phyloP scores from a whole-genome alignment of 176 grass and related monocot genomes.

The Chrysopogon serrulatus region DNA sequence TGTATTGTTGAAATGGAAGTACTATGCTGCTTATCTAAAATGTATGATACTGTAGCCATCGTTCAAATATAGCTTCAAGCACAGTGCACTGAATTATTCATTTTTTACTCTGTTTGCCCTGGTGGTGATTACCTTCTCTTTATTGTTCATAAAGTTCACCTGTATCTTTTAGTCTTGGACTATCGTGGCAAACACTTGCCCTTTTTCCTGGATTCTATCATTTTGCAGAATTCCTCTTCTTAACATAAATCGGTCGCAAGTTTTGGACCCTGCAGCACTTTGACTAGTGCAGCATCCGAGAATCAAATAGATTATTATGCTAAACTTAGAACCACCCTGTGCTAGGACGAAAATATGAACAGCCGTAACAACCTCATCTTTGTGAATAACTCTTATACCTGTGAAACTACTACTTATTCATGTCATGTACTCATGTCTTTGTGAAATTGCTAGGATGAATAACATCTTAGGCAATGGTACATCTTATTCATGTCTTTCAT shows the following conservation, averaged over 20 bases:
- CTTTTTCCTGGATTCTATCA: not conserved
- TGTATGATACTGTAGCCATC: not conserved
- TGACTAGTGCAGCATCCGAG: not conserved
- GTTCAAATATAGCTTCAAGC: not conserved
- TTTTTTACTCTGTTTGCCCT: not conserved
- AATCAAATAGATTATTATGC: not conserved
- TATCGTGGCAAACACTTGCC: not conserved
- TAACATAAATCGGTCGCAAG: not conserved
- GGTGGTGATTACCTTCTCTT: not conserved
- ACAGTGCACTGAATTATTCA: not conserved
- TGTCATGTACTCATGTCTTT: not conserved
- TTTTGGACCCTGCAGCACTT: not conserved
- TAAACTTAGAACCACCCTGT: not conserved
- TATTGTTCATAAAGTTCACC: not conserved
- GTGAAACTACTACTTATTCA: not conserved
- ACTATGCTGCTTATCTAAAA: not conserved
- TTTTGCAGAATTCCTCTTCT: not conserved
- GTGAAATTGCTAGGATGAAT: not conserved
- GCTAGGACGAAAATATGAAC: not conserved
- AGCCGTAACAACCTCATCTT: not conserved
- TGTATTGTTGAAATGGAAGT: not conserved
- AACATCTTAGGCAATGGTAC: not conserved
- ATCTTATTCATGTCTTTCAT: slow-evolving; percentile 3
- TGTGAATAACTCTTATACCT: not conserved
- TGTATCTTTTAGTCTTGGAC: slow-evolving; percentile 5